phyloP scores from a whole-genome alignment of 495 filamentous ascomycete species.

The Sordaria brevicollis region DNA sequence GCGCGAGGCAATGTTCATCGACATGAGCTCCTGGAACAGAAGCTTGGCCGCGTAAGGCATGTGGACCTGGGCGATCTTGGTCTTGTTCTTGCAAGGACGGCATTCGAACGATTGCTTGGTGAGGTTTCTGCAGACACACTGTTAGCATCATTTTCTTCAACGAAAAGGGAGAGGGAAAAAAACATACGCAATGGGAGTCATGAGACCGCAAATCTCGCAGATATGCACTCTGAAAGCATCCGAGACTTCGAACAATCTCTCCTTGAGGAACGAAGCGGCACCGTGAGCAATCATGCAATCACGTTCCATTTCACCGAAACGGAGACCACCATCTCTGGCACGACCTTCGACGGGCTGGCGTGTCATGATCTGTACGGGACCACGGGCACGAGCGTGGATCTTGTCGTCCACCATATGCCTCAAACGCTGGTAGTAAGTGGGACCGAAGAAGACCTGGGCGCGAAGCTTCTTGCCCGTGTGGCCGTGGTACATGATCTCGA shows the following conservation, averaged over 20 bases:
- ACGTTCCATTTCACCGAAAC: constrained; percentile 99
- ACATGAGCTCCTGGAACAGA: constrained; percentile 92
- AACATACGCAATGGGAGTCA: constrained; percentile 98
- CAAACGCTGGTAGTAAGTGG: constrained; percentile 97
- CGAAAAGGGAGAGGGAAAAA: constrained; percentile 1
- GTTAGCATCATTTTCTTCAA: constrained; percentile 13
- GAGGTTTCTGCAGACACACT: constrained; percentile 56
- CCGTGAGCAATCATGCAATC: constrained; percentile 99
- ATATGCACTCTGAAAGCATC: constrained; percentile 98
- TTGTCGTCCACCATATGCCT: constrained; percentile 99
- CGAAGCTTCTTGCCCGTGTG: constrained; percentile 89
- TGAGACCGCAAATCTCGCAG: constrained; percentile 96
- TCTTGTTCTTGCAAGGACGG: constrained; percentile 96
- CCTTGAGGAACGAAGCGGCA: constrained; percentile 91
- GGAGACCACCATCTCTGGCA: constrained; percentile 92
- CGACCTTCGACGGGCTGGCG: constrained; percentile 97
- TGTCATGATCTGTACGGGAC: constrained; percentile 94
- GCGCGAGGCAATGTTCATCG: constrained; percentile 95
- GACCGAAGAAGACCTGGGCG: constrained; percentile 91
- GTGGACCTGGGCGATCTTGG: constrained; percentile 89
- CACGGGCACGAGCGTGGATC: constrained; percentile 93
- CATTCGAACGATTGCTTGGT: constrained; percentile 93
- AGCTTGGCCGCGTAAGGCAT: constrained; percentile 98
- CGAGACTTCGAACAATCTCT: constrained; percentile 90
- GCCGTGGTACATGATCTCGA: constrained; percentile 98